A percentile compares a stretch with the other conserved stretches of the same genome.
Conservation (phyloP, 495 filamentous ascomycete genomes). For the Sabuloglossum arenarium region DNA sequence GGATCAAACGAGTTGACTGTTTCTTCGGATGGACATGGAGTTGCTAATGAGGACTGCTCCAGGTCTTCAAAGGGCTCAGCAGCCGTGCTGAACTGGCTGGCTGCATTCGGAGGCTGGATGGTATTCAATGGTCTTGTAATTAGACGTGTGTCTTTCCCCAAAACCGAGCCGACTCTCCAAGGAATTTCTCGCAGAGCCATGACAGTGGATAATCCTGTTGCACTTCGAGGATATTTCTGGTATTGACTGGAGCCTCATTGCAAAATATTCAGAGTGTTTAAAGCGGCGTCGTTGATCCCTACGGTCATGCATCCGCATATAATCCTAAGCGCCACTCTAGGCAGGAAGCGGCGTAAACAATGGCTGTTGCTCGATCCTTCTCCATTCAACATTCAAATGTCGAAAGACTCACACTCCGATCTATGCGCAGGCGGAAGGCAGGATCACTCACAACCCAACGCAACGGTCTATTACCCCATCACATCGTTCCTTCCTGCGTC, state of each 20-base stretch:
- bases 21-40: conserved; percentile 15
- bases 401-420: not conserved
- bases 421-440: not conserved
- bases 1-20: conserved; percentile 33
- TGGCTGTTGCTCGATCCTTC: not conserved
- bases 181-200: conserved; percentile 16
- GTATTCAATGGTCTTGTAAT: conserved; percentile 8
- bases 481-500: not conserved
- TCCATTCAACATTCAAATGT: not conserved
- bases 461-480: no score
- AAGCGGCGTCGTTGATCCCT: not conserved
- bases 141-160: conserved; percentile 11
- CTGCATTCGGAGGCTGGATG: conserved; percentile 25
- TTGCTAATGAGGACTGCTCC: conserved; percentile 15
- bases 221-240: not conserved
- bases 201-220: not conserved
- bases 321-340: not conserved
- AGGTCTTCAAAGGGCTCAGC: conserved; percentile 8
- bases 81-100: conserved; percentile 17
- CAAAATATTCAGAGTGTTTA: not conserved
- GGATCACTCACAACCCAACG: not conserved
- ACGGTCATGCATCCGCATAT: not conserved
- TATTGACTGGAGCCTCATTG: not conserved
- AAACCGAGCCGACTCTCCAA: conserved; percentile 6
- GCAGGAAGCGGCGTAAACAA: not conserved